phyloP scores from a whole-genome alignment of 2,329 filamentous ascomycete species.

The Nemania bipapillata region DNA sequence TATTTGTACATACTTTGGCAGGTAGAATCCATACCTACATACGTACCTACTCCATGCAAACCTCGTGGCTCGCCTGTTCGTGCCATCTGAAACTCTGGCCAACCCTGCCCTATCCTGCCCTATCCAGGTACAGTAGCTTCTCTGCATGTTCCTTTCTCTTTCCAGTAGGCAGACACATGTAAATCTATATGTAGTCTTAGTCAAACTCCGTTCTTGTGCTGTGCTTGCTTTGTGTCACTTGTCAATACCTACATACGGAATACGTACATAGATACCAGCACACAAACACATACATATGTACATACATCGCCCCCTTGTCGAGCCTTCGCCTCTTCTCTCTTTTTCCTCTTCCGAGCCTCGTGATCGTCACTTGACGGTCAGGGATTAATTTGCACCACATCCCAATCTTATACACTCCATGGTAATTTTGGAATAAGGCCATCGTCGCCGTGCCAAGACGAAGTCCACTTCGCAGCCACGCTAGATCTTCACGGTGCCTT shows the following conservation, averaged over 20 bases:
- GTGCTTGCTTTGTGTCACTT: background rate
- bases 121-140: background rate
- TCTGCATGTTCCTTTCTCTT: conserved; percentile 5
- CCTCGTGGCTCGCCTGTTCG: conserved; percentile 24
- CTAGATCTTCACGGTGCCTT: conserved; percentile 40
- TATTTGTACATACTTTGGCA: no score
- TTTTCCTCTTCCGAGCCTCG: conserved; percentile 17
- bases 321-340: background rate
- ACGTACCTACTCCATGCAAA: conserved; percentile 9
- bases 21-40: no score
- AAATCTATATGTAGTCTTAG: conserved; percentile 6
- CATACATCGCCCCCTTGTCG: no score
- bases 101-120: background rate
- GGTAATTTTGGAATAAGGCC: conserved; percentile 7
- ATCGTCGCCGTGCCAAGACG: conserved; percentile 41
- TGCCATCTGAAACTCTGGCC: conserved; percentile 19
- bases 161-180: background rate
- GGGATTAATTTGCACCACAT: conserved; percentile 7
- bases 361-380: conserved; percentile 29
- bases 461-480: conserved; percentile 36
- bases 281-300: no score
- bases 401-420: conserved; percentile 4
- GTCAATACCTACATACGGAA: background rate
- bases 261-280: no score
- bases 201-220: background rate